Base-by-base conservation (phyloP, 306 rosid genomes). In the Cicer judaicum region DNA sequence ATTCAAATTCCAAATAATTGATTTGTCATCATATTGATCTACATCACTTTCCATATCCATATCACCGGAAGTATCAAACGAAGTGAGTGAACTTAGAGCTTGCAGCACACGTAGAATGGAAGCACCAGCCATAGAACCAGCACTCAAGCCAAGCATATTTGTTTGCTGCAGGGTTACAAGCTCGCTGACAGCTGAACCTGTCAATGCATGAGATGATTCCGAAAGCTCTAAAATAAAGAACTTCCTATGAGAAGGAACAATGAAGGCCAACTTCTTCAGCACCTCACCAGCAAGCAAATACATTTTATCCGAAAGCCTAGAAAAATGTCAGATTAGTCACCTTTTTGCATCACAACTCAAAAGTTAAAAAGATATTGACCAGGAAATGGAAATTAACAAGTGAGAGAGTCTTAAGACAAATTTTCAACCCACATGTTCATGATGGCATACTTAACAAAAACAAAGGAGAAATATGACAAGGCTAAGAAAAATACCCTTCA, bases 61-160 rank as follows among this genome's bases (percentile, higher is more conserved):
- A 67, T 78, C 85, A 82, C 82, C 92, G 61, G 75, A 69, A 53
- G 64, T 80, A 82, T 77, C 21, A 70, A 80, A 83, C 54, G 84
- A 81, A 53, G 87, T 86, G 72, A 95, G 96, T 7, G 91, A 89
- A 79, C 98, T 90, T 40, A 92, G 91, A 73, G 89, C 93, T 77
- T 90, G 99, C 76, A 95, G 78, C 67, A 95, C 99, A 11, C 99
- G 98, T 59, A 92, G 84, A 70, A 90, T 95, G 65, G 98, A 97
- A 38, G 97, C 88, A 74, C 99, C 99, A 80, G 98, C 99, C 98
- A 92, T 92, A 43, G 97, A 92, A 71, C 96, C 91, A 77, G 99
- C 93, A 85, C 99, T 92, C 82, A 95, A 80, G 73, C 98, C 97
- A 54, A 95, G 88, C 98, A 92, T 92, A 68, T 92, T 91, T 7